phyloP scores from a whole-genome alignment of 2,329 filamentous ascomycete species.

The Aspergillus sp. region DNA sequence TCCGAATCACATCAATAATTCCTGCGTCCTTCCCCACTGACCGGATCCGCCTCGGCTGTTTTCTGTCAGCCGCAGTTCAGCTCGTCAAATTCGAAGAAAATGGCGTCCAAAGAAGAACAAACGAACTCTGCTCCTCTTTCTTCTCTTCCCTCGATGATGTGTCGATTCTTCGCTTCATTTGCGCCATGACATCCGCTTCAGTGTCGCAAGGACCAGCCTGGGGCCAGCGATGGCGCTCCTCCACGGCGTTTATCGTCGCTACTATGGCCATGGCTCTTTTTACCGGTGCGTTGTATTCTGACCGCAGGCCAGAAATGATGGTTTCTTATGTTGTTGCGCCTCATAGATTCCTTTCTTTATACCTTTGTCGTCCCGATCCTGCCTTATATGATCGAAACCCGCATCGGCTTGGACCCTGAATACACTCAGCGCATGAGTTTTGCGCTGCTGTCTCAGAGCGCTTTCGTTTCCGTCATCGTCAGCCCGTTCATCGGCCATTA shows the following conservation, averaged over 20 bases:
- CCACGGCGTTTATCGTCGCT: conserved; percentile 14
- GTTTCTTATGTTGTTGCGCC: neutral
- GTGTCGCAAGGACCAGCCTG: conserved; percentile 2
- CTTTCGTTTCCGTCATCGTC: conserved; percentile 15
- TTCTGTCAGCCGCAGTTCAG: no score
- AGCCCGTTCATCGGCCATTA: conserved; percentile 19
- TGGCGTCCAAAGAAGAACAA: no score
- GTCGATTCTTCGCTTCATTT: conserved; percentile 2
- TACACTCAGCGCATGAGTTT: conserved; percentile 20
- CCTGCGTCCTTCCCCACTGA: no score
- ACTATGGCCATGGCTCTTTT: conserved; percentile 19
- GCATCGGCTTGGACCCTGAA: conserved; percentile 16
- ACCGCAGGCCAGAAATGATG: neutral
- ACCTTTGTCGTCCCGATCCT: conserved; percentile 27
- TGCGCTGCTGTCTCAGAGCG: conserved; percentile 18
- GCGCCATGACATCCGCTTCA: no score
- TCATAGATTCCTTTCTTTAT: conserved; percentile 22
- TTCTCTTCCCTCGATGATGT: conserved; percentile 3
- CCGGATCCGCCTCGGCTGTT: no score
- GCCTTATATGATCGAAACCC: conserved; percentile 20
- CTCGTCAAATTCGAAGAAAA: no score
- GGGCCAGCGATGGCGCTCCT: conserved; percentile 19
- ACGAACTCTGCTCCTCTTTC: no score
- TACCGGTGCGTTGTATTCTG: conserved; percentile 7
- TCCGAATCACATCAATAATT: no score